Evolutionary conservation across 441 rosid species (phyloP).

Genomic region (Gossypium davidsonii): DNA sequence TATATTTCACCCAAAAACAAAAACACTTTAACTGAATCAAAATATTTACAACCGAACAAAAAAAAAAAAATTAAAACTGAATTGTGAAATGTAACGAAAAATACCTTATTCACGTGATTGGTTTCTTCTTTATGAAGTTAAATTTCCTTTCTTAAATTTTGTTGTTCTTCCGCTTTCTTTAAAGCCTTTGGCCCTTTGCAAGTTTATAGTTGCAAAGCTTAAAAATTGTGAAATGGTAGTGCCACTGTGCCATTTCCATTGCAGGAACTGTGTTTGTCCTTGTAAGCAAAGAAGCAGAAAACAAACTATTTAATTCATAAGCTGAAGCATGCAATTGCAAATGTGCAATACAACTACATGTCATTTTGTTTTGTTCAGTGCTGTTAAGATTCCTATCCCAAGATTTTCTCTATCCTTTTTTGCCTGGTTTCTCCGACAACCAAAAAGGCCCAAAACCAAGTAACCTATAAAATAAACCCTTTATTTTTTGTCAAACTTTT

Average conservation of each 20-base stretch:
- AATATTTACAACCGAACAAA: neutral
- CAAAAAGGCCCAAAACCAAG: neutral
- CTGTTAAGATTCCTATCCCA: slow-evolving; percentile 11
- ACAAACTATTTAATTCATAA: neutral
- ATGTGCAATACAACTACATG: neutral
- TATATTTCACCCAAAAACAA: too few relatives aligned
- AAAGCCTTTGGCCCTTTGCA: neutral
- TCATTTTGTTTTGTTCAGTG: neutral
- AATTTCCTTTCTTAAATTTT: neutral
- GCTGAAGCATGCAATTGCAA: neutral
- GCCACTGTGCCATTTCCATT: neutral
- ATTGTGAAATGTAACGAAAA: neutral
- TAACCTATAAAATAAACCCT: neutral
- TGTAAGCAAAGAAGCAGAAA: neutral
- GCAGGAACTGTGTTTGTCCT: neutral
- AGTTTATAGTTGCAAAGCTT: neutral
- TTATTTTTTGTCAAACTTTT: neutral
- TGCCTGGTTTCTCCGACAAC: slow-evolving; percentile 5
- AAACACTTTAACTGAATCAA: neutral
- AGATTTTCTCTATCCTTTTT: neutral
- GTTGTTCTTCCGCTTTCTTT: neutral
- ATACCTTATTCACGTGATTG: neutral
- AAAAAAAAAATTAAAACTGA: neutral
- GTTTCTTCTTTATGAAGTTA: neutral
- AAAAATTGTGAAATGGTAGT: neutral